Evolutionary conservation across 345 rosid genomes (phyloP).

Genomic region (Mangifera indica): DNA sequence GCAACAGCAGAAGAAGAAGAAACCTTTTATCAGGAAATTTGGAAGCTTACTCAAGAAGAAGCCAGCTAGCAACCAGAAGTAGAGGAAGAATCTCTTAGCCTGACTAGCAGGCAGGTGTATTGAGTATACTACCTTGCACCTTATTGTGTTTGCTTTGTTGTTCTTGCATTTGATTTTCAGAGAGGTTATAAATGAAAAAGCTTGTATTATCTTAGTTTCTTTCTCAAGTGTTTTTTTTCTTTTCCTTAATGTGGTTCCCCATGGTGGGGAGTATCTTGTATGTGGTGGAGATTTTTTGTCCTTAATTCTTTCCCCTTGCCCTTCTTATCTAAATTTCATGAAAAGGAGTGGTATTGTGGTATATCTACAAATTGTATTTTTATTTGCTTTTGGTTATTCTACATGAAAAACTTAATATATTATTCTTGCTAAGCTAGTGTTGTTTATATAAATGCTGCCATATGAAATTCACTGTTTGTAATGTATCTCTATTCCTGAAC

Average conservation of each 20-base stretch:
- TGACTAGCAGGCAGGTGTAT: constrained; percentile 33
- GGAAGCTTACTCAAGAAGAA: constrained; percentile 96
- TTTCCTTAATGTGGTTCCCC: neutral
- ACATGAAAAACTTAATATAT: neutral
- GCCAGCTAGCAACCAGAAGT: constrained; percentile 63
- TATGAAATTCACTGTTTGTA: neutral
- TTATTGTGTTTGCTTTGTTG: constrained; percentile 38
- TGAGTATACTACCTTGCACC: constrained; percentile 28
- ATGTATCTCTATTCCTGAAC: neutral
- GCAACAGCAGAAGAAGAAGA: constrained; percentile 83
- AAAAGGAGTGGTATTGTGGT: constrained; percentile 28
- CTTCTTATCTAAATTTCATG: constrained; percentile 28
- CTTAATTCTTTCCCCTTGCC: constrained; percentile 18
- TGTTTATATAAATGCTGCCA: neutral
- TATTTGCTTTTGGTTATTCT: constrained; percentile 17
- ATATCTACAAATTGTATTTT: constrained; percentile 25
- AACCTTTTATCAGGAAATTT: constrained; percentile 82
- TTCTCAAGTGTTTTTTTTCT: constrained; percentile 9
- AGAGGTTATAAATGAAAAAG: constrained; percentile 41
- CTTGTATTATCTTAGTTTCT: constrained; percentile 37
- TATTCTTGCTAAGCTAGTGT: constrained; percentile 3
- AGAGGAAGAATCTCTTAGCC: constrained; percentile 26
- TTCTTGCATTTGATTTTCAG: constrained; percentile 30
- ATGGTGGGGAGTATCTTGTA: constrained; percentile 29
- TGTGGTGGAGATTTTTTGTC: constrained; percentile 33